These are phyloP conservation scores for Lagerstroemia speciosa DNA, from an alignment of 345 rosid species.

Conservation along the genomic window DNA sequence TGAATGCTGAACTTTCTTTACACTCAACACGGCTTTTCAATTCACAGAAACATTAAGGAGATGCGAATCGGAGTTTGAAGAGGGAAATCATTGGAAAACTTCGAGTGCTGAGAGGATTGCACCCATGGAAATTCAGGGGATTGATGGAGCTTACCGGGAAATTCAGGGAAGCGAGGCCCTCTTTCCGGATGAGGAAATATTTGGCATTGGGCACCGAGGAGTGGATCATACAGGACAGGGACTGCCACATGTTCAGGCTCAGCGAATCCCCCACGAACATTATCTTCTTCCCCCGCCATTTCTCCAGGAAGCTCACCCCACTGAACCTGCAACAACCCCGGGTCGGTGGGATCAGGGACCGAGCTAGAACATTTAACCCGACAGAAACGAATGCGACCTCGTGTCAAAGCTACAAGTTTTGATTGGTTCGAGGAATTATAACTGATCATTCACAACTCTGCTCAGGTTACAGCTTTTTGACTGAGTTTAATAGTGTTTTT, in stretches of 20 bases:
- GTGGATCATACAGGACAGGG: slow-evolving; percentile 63
- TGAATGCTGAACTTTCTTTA: too few species aligned
- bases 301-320: slow-evolving; percentile 62
- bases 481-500: too few species aligned
- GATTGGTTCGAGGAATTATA: too few species aligned
- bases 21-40: too few species aligned
- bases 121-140: neutral
- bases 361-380: neutral
- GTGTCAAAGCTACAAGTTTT: too few species aligned
- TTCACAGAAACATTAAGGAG: too few species aligned
- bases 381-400: too few species aligned
- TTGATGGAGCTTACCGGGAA: slow-evolving; percentile 41
- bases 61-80: too few species aligned
- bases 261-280: slow-evolving; percentile 98
- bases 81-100: too few species aligned
- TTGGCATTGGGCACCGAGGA: slow-evolving; percentile 61
- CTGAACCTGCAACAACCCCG: slow-evolving; percentile 47
- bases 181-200: slow-evolving; percentile 26
- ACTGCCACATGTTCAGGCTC: slow-evolving; percentile 75
- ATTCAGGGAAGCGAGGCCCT: slow-evolving; percentile 51
- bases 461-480: too few species aligned
- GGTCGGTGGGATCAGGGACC: neutral
- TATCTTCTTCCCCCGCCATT: slow-evolving; percentile 85
- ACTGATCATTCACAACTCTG: too few species aligned
- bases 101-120: neutral